These are phyloP conservation scores for Escovopsis sp. DNA, from an alignment of 2,329 filamentous ascomycete genomes.

Conservation along the genomic window DNA sequence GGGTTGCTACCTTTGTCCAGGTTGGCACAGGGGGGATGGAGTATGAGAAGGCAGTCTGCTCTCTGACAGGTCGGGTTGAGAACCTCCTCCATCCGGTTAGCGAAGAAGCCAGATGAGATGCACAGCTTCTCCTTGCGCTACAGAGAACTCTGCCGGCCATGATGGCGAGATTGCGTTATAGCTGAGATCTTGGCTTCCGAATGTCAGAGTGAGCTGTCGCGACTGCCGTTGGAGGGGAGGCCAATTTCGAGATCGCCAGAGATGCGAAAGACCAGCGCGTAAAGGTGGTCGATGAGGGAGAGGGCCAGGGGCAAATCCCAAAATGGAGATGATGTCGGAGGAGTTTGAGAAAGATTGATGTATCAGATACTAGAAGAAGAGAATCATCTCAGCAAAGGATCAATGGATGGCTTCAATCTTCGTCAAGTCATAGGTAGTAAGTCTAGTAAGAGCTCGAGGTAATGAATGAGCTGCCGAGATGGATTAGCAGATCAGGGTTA, in stretches of 20 bases:
- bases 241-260: not conserved
- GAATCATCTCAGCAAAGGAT: no score
- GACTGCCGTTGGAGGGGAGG: no score
- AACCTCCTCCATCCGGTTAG: slow-evolving; percentile 4
- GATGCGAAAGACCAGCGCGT: not conserved
- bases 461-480: no score
- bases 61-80: slow-evolving; percentile 4
- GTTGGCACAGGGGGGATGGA: slow-evolving; percentile 5
- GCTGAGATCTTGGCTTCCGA: no score
- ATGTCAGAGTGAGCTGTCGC: no score
- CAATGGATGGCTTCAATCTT: no score
- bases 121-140: slow-evolving; percentile 9
- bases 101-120: not conserved
- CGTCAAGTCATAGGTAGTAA: no score
- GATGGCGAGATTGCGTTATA: no score
- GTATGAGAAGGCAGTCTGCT: slow-evolving; percentile 12
- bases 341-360: not conserved
- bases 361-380: not conserved
- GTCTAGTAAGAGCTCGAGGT: no score
- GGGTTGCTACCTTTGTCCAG: not conserved
- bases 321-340: no score
- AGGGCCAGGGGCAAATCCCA: no score
- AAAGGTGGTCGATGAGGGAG: not conserved
- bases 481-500: no score
- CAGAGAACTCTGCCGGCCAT: slow-evolving; percentile 12